These are phyloP conservation scores for Calonectria ilicicola DNA, from an alignment of 2,329 filamentous ascomycete species.

Conservation along the genomic window DNA sequence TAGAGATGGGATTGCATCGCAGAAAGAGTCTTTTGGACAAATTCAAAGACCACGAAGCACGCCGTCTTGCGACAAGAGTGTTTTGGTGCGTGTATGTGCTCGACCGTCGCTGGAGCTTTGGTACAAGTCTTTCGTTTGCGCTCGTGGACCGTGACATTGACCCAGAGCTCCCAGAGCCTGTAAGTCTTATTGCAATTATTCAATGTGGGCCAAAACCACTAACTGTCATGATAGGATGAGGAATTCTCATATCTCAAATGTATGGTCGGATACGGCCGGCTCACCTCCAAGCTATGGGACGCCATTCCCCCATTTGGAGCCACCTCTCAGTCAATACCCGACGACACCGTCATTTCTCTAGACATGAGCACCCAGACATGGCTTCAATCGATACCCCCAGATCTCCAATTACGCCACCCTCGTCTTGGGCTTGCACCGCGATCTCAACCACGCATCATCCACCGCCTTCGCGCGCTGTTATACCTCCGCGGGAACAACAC, in stretches of 20 bases:
- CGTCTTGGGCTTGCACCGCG: slow-evolving; percentile 48
- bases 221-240: slow-evolving; percentile 37
- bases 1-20: slow-evolving; percentile 62
- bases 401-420: slow-evolving; percentile 52
- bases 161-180: slow-evolving; percentile 58
- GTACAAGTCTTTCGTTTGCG: slow-evolving; percentile 61
- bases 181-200: slow-evolving; percentile 18
- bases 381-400: slow-evolving; percentile 57
- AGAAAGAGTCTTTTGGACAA: slow-evolving; percentile 56
- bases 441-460: slow-evolving; percentile 50
- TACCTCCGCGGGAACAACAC: slow-evolving; percentile 60
- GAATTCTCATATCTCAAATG: slow-evolving; percentile 57
- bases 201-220: neutral
- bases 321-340: slow-evolving; percentile 47
- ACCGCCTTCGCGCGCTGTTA: slow-evolving; percentile 55
- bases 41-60: slow-evolving; percentile 46
- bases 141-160: slow-evolving; percentile 63
- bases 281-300: slow-evolving; percentile 61
- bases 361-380: slow-evolving; percentile 58
- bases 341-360: slow-evolving; percentile 53
- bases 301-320: slow-evolving; percentile 54
- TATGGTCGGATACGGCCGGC: slow-evolving; percentile 60
- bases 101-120: slow-evolving; percentile 64
- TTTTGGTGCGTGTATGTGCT: slow-evolving; percentile 66
- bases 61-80: slow-evolving; percentile 49